Conservation (phyloP, 257 asterid genomes). For the Fraxinus pennsylvanica region DNA sequence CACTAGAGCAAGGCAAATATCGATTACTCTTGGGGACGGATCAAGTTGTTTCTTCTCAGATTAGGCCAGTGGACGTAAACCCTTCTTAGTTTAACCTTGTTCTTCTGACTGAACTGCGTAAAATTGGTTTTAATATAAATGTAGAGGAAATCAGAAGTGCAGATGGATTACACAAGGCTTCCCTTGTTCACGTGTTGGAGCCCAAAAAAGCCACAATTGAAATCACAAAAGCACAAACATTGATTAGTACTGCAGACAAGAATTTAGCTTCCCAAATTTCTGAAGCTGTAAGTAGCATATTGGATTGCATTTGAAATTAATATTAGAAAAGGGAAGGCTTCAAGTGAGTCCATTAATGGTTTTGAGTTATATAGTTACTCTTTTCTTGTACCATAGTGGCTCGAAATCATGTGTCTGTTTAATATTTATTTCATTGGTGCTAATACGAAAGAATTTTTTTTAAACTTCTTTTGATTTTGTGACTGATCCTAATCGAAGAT, state of each 20-base stretch:
- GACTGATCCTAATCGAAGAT: not conserved
- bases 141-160: conserved; percentile 33
- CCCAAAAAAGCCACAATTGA: conserved; percentile 53
- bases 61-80: conserved; percentile 40
- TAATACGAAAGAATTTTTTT: not conserved
- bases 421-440: not conserved
- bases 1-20: too few relatives aligned
- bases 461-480: not conserved
- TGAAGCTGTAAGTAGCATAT: conserved; percentile 42
- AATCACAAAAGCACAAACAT: conserved; percentile 41
- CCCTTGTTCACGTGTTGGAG: conserved; percentile 42
- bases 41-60: conserved; percentile 32
- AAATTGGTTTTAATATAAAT: not conserved
- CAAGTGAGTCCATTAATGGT: not conserved
- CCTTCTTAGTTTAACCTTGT: too few relatives aligned
- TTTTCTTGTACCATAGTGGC: not conserved
- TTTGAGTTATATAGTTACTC: not conserved
- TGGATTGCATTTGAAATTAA: conserved; percentile 22
- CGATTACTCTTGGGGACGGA: conserved; percentile 36
- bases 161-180: conserved; percentile 30
- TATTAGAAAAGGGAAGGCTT: not conserved
- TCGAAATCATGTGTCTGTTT: not conserved
- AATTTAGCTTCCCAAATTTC: conserved; percentile 42
- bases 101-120: too few relatives aligned
- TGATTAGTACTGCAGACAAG: conserved; percentile 49